These are phyloP conservation scores for Thraustotheca clavata DNA, from an alignment of 352 stramenopile species.

Conservation along the genomic window DNA sequence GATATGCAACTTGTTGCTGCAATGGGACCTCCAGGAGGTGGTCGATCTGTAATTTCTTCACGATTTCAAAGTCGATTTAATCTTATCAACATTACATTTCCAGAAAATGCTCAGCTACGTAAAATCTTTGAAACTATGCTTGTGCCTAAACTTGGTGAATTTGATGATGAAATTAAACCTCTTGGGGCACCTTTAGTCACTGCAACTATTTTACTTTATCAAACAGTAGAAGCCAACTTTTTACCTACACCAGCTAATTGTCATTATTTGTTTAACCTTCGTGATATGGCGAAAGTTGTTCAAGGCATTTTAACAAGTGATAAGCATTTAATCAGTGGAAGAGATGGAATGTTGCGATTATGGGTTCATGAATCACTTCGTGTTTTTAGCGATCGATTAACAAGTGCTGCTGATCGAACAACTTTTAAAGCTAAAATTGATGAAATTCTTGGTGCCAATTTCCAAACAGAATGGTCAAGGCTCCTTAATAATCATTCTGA, in stretches of 20 bases:
- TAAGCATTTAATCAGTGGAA: conserved; percentile 58
- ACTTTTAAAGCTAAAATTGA: conserved; percentile 86
- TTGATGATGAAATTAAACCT: conserved; percentile 85
- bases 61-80: conserved; percentile 89
- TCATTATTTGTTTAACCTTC: conserved; percentile 86
- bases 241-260: conserved; percentile 84
- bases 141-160: conserved; percentile 71
- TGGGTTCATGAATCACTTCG: conserved; percentile 88
- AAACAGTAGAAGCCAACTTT: conserved; percentile 74
- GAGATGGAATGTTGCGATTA: conserved; percentile 65
- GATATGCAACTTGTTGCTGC: conserved; percentile 87
- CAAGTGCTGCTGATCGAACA: conserved; percentile 75
- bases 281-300: conserved; percentile 85
- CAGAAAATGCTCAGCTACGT: conserved; percentile 71
- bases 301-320: conserved; percentile 73
- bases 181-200: conserved; percentile 55
- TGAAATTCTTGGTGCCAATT: conserved; percentile 61
- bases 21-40: conserved; percentile 82
- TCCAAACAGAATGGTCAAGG: conserved; percentile 69
- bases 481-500: conserved; percentile 50
- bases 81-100: conserved; percentile 86
- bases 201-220: conserved; percentile 83
- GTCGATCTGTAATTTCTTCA: conserved; percentile 80
- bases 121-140: conserved; percentile 88
- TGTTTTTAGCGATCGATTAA: conserved; percentile 88